These are phyloP conservation scores for Bacidia gigantensis DNA, from an alignment of 495 filamentous ascomycete genomes.

Conservation along the genomic window DNA sequence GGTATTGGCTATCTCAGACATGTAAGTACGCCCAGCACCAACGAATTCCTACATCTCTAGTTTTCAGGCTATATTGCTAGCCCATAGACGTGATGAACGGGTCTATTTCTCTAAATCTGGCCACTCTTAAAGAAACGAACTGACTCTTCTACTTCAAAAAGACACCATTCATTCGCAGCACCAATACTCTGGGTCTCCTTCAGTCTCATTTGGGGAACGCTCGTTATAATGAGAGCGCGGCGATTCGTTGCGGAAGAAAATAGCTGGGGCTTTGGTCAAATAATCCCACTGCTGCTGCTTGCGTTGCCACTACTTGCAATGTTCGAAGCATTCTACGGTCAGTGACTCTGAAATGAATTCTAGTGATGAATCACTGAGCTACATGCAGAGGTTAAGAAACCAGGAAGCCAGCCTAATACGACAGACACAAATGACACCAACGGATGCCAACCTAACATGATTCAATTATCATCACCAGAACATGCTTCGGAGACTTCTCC, in stretches of 20 bases:
- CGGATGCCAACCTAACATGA: neutral
- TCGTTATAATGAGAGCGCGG: neutral
- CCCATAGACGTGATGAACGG: neutral
- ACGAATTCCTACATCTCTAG: neutral
- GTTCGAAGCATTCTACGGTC: neutral
- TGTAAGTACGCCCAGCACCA: neutral
- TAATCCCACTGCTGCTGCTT: neutral
- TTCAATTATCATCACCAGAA: neutral
- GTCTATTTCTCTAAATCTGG: neutral
- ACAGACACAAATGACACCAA: neutral
- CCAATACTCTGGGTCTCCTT: neutral
- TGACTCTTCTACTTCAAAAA: neutral
- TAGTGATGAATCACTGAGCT: neutral
- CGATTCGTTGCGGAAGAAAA: neutral
- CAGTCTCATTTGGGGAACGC: neutral
- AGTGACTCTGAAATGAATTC: neutral
- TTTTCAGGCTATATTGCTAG: neutral
- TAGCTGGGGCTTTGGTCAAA: conserved; percentile 4
- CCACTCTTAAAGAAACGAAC: neutral
- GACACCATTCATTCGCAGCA: neutral
- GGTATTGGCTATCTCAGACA: neutral
- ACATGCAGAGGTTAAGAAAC: neutral
- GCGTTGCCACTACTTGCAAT: neutral
- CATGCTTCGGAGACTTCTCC: neutral
- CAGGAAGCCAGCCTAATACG: neutral